Evolutionary conservation across 2,329 filamentous ascomycete genomes (phyloP), one percentile per base, ranked within the genome.

Genomic region (Scytalidium sp.): DNA sequence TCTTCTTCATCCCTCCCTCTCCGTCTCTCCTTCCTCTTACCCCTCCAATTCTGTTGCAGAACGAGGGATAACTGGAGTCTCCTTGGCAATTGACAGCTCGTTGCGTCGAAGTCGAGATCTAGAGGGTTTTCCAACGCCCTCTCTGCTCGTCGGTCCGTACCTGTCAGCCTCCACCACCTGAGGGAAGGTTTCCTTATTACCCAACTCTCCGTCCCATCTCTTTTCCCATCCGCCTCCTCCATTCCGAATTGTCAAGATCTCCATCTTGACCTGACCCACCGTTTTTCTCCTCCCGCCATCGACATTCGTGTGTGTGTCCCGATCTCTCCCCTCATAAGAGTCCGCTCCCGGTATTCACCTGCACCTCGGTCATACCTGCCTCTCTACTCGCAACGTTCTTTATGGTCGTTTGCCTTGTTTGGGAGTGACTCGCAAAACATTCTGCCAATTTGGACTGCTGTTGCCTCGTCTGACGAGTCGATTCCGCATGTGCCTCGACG

Each of bases 121-220:
- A 17, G 47, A 45, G 32, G 27, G 51, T 50, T 48, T 20, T 46
- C 49, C 47, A 49, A 52, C 52, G 54, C 57, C 52, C 39, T 55
- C 46, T 48, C 46, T 48, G 49, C 48, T 57, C 55, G 56, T 53
- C 57, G 50, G 54, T 57, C 56, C 56, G 56, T 60, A 58, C 54
- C 58, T 60, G 56, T 60, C 57, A 56, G 39, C 51, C 51, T 47
- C 46, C 21, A 19, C 45, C 23, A 41, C 27, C 17, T 23, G n/a
- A 25, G 11, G 17, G 11, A 41, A 23, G 25, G 21, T 41, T 40
- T 36, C 29, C 42, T 40, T 25, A 46, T 27, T 43, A 15, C n/a
- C 43, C 39, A 27, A 32, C 32, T 45, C 21, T 29, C 25, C 21
- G 25, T 20, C 29, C n/a, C 40, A n/a, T 40, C 44, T 21, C 25